Evolutionary conservation across 2,329 filamentous ascomycete species (phyloP).

Genomic region (Fonsecaea erecta): DNA sequence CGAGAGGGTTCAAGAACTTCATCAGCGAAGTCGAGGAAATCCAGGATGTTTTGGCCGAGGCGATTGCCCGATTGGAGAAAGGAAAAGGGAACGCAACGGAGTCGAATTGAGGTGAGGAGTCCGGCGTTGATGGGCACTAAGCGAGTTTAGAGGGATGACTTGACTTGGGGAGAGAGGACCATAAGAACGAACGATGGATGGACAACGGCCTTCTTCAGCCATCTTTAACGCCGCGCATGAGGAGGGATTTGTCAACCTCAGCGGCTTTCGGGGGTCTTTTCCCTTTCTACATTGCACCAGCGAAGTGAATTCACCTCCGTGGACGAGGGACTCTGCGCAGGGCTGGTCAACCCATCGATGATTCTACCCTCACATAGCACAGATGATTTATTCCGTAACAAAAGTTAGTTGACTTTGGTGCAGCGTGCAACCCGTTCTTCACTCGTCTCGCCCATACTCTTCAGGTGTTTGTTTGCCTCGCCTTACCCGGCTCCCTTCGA

Average conservation of each 20-base stretch:
- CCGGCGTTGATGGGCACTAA: background rate
- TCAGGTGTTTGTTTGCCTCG: too few species aligned
- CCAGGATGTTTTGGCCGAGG: conserved; percentile 42
- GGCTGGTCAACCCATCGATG: too few species aligned
- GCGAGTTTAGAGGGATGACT: background rate
- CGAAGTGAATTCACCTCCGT: background rate
- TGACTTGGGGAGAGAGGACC: background rate
- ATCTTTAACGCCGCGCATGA: background rate
- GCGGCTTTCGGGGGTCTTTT: background rate
- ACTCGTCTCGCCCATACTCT: background rate
- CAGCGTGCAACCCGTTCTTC: background rate
- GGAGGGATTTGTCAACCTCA: background rate
- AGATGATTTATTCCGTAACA: background rate
- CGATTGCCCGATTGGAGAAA: conserved; percentile 23
- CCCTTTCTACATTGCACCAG: background rate
- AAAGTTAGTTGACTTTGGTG: background rate
- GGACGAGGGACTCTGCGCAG: too few species aligned
- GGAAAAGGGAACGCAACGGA: background rate
- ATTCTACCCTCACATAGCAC: background rate
- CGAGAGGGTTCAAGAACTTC: conserved; percentile 45
- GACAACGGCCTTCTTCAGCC: background rate
- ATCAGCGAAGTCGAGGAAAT: conserved; percentile 44
- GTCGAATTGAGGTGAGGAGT: background rate
- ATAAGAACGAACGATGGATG: background rate
- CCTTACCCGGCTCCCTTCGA: background rate